phyloP scores from a whole-genome alignment of 2,329 filamentous ascomycete genomes.

The Aureobasidium melanogenum region DNA sequence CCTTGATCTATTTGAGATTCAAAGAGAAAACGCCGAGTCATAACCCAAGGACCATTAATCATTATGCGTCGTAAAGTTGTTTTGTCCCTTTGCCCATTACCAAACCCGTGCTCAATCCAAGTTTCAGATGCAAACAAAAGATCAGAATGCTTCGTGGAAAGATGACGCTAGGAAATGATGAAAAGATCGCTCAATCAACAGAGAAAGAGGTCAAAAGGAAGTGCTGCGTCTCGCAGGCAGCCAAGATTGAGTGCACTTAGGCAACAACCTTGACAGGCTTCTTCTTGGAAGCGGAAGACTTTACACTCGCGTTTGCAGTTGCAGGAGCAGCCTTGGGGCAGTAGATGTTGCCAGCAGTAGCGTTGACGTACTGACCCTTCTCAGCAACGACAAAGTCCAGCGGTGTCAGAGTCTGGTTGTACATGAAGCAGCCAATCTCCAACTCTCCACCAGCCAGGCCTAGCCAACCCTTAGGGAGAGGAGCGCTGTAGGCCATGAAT shows the following conservation, averaged over 20 bases:
- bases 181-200: not conserved
- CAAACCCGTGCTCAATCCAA: not conserved
- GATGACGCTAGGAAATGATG: not conserved
- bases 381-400: slow-evolving; percentile 25
- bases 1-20: not conserved
- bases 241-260: not conserved
- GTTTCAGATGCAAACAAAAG: not conserved
- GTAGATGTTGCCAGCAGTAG: slow-evolving; percentile 26
- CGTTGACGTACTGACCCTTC: slow-evolving; percentile 24
- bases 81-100: not conserved
- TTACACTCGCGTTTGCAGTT: not conserved
- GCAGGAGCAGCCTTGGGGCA: slow-evolving; percentile 17
- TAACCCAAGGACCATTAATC: not conserved
- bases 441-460: slow-evolving; percentile 24
- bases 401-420: slow-evolving; percentile 19
- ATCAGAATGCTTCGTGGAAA: not conserved
- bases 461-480: slow-evolving; percentile 26
- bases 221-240: too few species aligned
- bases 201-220: not conserved
- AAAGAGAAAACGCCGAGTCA: not conserved
- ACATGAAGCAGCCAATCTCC: slow-evolving; percentile 30
- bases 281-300: not conserved
- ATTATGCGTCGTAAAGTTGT: not conserved
- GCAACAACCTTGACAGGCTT: slow-evolving; percentile 3
- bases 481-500: slow-evolving; percentile 30